Evolutionary conservation across 2,329 filamentous ascomycete genomes (phyloP).

Genomic region (Clonostachys rhizophaga): DNA sequence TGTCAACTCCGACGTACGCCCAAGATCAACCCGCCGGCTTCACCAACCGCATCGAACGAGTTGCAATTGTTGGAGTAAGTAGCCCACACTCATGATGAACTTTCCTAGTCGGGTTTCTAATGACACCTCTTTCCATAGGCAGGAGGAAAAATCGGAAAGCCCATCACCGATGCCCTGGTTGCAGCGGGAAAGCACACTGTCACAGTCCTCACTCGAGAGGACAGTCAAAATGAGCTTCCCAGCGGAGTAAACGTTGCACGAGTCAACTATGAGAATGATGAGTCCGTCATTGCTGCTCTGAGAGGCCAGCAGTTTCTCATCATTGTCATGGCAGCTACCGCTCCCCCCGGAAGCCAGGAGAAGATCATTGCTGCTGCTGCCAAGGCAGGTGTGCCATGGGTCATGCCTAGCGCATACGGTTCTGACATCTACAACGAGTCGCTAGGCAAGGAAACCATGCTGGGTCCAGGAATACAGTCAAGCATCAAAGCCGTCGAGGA

Average conservation of each 20-base stretch:
- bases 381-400: slow-evolving; percentile 42
- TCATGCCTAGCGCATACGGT: slow-evolving; percentile 44
- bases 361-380: slow-evolving; percentile 43
- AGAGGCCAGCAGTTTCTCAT: slow-evolving; percentile 46
- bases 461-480: not conserved
- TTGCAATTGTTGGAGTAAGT: slow-evolving; percentile 44
- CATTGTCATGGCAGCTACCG: slow-evolving; percentile 38
- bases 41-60: slow-evolving; percentile 32
- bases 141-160: slow-evolving; percentile 31
- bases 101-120: not conserved
- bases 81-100: not conserved
- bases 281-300: slow-evolving; percentile 40
- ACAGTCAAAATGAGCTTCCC: slow-evolving; percentile 33
- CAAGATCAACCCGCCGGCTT: slow-evolving; percentile 28
- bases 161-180: slow-evolving; percentile 36
- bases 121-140: slow-evolving; percentile 15
- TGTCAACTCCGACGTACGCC: slow-evolving; percentile 13
- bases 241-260: slow-evolving; percentile 29
- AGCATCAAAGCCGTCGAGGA: slow-evolving; percentile 13
- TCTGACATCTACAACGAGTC: slow-evolving; percentile 16
- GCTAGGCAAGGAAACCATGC: slow-evolving; percentile 4
- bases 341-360: slow-evolving; percentile 32
- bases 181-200: slow-evolving; percentile 43
- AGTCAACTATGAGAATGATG: slow-evolving; percentile 37
- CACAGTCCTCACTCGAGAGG: slow-evolving; percentile 46